Percentiles rank a stretch among this genome's conserved stretches.
Evolutionary conservation across 2,329 filamentous ascomycete genomes (phyloP).

Genomic region (Aurifilum marmelostoma): DNA sequence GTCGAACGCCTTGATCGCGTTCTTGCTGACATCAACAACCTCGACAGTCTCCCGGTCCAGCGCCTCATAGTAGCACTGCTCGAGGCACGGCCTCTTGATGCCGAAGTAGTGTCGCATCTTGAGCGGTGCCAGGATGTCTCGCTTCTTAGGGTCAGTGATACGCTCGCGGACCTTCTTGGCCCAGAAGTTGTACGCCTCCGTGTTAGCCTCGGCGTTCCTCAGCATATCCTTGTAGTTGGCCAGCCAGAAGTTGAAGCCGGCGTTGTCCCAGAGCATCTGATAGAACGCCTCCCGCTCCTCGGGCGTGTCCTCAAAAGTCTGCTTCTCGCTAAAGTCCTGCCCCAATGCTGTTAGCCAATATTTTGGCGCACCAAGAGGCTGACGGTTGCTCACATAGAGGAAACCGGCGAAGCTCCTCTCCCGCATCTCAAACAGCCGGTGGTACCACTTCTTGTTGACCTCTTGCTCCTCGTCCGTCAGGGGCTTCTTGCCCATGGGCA

Average conservation of each 20-base stretch:
- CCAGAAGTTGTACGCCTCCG: slow-evolving; percentile 60
- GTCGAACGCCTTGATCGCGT: slow-evolving; percentile 45
- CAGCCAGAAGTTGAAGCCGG: slow-evolving; percentile 61
- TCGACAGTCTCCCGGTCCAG: slow-evolving; percentile 50
- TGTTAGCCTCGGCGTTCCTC: slow-evolving; percentile 50
- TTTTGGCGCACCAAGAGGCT: too few relatives aligned
- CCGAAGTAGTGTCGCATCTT: slow-evolving; percentile 59
- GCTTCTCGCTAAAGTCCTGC: slow-evolving; percentile 52
- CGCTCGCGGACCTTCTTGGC: slow-evolving; percentile 52
- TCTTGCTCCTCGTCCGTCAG: slow-evolving; percentile 57
- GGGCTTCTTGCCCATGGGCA: slow-evolving; percentile 60
- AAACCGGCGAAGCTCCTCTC: slow-evolving; percentile 62
- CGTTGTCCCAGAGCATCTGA: slow-evolving; percentile 52
- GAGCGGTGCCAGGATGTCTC: slow-evolving; percentile 56
- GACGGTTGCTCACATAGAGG: slow-evolving; percentile 42
- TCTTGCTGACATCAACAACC: slow-evolving; percentile 46
- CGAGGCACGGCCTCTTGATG: slow-evolving; percentile 52
- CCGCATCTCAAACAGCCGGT: slow-evolving; percentile 55
- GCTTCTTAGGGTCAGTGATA: slow-evolving; percentile 51
- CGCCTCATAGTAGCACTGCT: slow-evolving; percentile 50
- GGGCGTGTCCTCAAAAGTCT: slow-evolving; percentile 57
- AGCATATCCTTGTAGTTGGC: slow-evolving; percentile 57
- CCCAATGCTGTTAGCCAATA: background rate
- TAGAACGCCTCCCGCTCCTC: slow-evolving; percentile 54
- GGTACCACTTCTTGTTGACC: slow-evolving; percentile 47